These are phyloP conservation scores for Penicillium silybi DNA, from an alignment of 495 filamentous ascomycete species.

Conservation along the genomic window DNA sequence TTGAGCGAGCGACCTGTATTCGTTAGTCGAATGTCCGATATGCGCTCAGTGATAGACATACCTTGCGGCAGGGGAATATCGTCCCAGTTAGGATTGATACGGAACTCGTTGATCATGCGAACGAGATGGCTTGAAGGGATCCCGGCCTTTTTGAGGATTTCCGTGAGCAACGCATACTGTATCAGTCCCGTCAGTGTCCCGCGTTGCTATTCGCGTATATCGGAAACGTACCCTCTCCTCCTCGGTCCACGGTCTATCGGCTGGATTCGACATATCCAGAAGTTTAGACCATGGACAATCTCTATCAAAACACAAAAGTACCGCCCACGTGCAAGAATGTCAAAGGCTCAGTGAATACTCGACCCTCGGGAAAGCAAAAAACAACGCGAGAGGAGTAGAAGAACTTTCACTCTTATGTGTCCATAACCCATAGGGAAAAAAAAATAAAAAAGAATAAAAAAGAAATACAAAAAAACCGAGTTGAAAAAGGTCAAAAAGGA, in stretches of 20 bases:
- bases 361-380: constrained; percentile 22
- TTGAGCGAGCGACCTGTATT: constrained; percentile 40
- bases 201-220: background rate
- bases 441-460: constrained; percentile 4
- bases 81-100: constrained; percentile 51
- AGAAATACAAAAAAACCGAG: background rate
- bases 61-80: constrained; percentile 56
- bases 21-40: constrained; percentile 1
- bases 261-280: constrained; percentile 46
- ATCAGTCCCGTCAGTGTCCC: constrained; percentile 1
- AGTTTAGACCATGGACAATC: constrained; percentile 15
- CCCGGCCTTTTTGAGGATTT: constrained; percentile 57
- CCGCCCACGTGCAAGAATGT: background rate
- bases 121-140: constrained; percentile 47
- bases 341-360: background rate
- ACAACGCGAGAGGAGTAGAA: constrained; percentile 1
- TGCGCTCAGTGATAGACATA: constrained; percentile 18
- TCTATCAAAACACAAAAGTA: background rate
- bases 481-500: background rate
- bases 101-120: constrained; percentile 45
- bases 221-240: constrained; percentile 53
- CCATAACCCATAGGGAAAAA: constrained; percentile 2
- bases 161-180: constrained; percentile 52
- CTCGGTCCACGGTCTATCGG: constrained; percentile 53
- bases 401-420: constrained; percentile 1